A percentile compares a stretch with the other conserved stretches of the same genome.
phyloP scores from a whole-genome alignment of 805 yeast genomes.

The Pichia membranifaciens region DNA sequence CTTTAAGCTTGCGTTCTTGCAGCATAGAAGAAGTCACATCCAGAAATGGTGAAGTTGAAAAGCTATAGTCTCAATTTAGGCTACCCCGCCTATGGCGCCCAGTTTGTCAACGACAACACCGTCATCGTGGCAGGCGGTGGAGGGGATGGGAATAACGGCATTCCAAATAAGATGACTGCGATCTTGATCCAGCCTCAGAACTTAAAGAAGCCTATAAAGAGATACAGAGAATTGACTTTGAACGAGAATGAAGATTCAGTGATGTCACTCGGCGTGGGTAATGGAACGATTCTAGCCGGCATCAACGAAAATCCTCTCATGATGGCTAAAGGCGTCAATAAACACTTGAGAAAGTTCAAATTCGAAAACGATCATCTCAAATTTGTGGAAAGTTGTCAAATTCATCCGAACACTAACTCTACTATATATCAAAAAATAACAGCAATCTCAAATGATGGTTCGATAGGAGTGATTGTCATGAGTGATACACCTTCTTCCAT shows the following conservation, averaged over 20 bases:
- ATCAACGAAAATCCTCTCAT: conserved; percentile 63
- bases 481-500: conserved; percentile 60
- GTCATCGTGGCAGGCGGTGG: conserved; percentile 89
- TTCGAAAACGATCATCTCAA: conserved; percentile 57
- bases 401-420: conserved; percentile 41
- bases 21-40: too few relatives aligned
- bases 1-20: too few relatives aligned
- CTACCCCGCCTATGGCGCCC: conserved; percentile 78
- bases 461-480: conserved; percentile 63
- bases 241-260: conserved; percentile 78
- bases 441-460: conserved; percentile 50
- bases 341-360: conserved; percentile 62
- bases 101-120: conserved; percentile 54
- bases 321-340: conserved; percentile 56
- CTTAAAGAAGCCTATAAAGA: conserved; percentile 42
- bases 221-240: conserved; percentile 50
- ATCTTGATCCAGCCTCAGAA: conserved; percentile 51
- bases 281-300: conserved; percentile 58
- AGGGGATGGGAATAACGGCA: conserved; percentile 87
- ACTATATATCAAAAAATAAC: conserved; percentile 64
- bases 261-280: conserved; percentile 62
- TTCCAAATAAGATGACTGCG: conserved; percentile 76
- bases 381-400: conserved; percentile 55
- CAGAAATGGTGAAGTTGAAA: conserved; percentile 24
- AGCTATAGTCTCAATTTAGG: conserved; percentile 35